Percentiles rank a stretch among this genome's conserved stretches.
phyloP scores from a whole-genome alignment of 2,329 filamentous ascomycete genomes.

The Stachybotrys chlorohalonatus region DNA sequence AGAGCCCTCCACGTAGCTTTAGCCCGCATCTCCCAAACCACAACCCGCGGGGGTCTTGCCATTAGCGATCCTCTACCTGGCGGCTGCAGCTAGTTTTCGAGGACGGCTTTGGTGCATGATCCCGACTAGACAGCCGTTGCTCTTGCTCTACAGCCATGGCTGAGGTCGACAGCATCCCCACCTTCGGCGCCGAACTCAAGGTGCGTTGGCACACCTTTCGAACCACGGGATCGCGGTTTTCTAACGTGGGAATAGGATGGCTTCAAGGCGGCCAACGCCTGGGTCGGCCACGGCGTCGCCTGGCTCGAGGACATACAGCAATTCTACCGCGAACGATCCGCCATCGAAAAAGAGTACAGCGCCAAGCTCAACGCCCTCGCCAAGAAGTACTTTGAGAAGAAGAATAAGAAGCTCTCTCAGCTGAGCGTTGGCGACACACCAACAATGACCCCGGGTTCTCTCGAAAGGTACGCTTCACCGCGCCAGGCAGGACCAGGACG shows the following conservation, averaged over 20 bases:
- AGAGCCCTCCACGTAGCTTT: not conserved
- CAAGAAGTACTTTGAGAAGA: slow-evolving; percentile 97
- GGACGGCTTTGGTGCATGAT: slow-evolving; percentile 6
- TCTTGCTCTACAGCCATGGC: slow-evolving; percentile 47
- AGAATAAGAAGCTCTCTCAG: slow-evolving; percentile 77
- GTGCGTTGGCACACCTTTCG: slow-evolving; percentile 35
- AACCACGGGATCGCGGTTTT: slow-evolving; percentile 3
- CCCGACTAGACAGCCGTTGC: not conserved
- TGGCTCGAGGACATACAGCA: slow-evolving; percentile 97
- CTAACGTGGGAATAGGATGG: slow-evolving; percentile 57
- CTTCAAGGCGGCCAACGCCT: slow-evolving; percentile 89
- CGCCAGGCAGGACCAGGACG: not conserved
- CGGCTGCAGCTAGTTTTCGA: not conserved
- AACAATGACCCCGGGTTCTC: slow-evolving; percentile 83
- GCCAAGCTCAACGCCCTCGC: slow-evolving; percentile 78
- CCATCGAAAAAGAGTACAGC: slow-evolving; percentile 94
- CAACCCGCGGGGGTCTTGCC: not conserved
- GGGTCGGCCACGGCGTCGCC: slow-evolving; percentile 80
- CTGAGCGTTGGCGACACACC: slow-evolving; percentile 92
- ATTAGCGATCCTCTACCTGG: not conserved
- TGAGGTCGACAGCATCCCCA: slow-evolving; percentile 72
- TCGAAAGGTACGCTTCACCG: slow-evolving; percentile 60
- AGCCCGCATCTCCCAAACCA: not conserved
- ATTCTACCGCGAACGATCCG: slow-evolving; percentile 91
- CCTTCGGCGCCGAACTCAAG: slow-evolving; percentile 92